Evolutionary conservation across 768 basidiomycete genomes (phyloP), one percentile per base, ranked within the genome.

Genomic region (Crucibulum laeve): DNA sequence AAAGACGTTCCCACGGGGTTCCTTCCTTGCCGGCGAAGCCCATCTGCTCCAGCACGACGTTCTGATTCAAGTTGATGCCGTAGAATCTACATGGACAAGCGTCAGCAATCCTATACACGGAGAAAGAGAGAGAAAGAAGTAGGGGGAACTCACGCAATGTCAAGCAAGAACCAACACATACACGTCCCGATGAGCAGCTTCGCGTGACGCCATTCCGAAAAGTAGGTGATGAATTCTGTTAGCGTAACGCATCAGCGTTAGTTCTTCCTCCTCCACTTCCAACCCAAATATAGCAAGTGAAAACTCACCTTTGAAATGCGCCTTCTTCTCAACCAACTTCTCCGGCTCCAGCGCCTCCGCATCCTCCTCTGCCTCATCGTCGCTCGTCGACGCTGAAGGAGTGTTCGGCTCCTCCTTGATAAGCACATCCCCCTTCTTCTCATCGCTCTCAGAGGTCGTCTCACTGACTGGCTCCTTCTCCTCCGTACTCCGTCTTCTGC

Each of bases 11-110:
- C 82, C 82, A 84, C 5, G 79, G 64, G 1, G 76, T 71, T 2
- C 79, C 84, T 0, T 59, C 59, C 22, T 47, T 61, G 8, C 84
- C 84, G 38, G 71, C 82, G 53, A 73, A 87, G 0, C 84, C 85
- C 25, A 91, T 87, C 52, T 79, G 70, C 50, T 80, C 65, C 5
- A 91, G 73, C n/a, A 91, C 84, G 51, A 85, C 80, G 53, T 81
- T 84, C 52, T 85, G 84, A 67, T 87, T 87, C 18, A 75, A 51
- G 46, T 74, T 74, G 65, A 89, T 83, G 3, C 87, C 87, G 59
- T 87, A 87, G 61, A 87, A 87, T 0, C 81, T 83, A 41, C 0
- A 25, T 40, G 23, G 18, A 26, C 24, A 18, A 34, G 22, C 23
- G 25, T 44, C 11, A 35, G 22, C 10, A 22, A 26, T n/a, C n/a